Evolutionary conservation across 495 filamentous ascomycete genomes (phyloP), one percentile per base, ranked within the genome.

Genomic region (Penicillium riverlandense): DNA sequence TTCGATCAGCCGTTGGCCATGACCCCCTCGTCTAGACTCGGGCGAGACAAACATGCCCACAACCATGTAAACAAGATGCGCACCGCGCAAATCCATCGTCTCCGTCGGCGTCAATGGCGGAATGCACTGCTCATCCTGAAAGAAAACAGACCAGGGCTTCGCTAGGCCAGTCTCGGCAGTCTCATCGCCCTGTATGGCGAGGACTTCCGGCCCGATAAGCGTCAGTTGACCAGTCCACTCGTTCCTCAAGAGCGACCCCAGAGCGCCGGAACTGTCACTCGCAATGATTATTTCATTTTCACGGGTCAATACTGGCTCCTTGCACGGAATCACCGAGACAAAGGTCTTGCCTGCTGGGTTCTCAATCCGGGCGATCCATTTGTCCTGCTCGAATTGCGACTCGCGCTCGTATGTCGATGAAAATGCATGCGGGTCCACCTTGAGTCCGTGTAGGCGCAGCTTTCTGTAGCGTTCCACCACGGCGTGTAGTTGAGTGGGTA

Each of bases 341-440:
- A 75, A 69, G 6, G 65, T 66, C 39, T 54, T 67, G 28, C 61
- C 65, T 5, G 59, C 41, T 22, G 71, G 72, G 50, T 74, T 77
- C 45, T 47, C 49, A 29, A 80, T 53, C 34, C 71, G 69, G 12
- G 52, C 52, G 27, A 61, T 51, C 63, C 74, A 77, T 40, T 52
- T 50, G 11, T 67, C 61, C 11, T 69, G 53, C 9, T 50, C 47
- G 49, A 71, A 70, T 13, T 58, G 59, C 44, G 54, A 53, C 49
- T 78, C 74, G 22, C 58, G 51, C 22, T 63, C 67, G 44, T 72
- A 75, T 1, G 61, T 73, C 7, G 74, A 72, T 11, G 66, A 64
- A 50, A 77, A 80, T n/a, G 67, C 61, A 12, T 53, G 39, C 7
- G 65, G 63, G 28, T 61, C 53, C 9, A 48, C 44, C 46, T 52